These are phyloP conservation scores for Coniochaeta sp. DNA, from an alignment of 2,329 filamentous ascomycete species.

Conservation along the genomic window DNA sequence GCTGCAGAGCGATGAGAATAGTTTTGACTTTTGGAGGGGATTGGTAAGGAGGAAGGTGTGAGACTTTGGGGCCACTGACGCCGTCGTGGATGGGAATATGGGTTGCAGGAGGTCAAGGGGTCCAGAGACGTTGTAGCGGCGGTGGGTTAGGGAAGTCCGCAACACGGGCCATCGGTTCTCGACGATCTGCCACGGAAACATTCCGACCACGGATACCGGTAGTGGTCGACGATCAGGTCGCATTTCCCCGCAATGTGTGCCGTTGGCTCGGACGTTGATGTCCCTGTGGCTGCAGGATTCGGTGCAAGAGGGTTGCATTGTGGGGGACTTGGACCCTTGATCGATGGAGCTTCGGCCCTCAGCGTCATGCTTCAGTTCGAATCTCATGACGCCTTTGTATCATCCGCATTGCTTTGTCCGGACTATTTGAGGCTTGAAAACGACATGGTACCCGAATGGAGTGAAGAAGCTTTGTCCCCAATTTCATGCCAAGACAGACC, in stretches of 20 bases:
- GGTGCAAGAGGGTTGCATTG: background rate
- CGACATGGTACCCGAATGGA: background rate
- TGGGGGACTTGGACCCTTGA: background rate
- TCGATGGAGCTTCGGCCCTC: background rate
- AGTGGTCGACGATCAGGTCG: background rate
- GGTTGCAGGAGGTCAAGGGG: too few species aligned
- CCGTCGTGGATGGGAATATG: too few species aligned
- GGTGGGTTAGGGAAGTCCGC: background rate
- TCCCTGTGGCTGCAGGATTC: background rate
- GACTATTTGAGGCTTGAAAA: too few species aligned
- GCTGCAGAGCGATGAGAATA: constrained; percentile 94
- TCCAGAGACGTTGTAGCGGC: background rate
- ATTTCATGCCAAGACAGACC: background rate
- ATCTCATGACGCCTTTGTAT: background rate
- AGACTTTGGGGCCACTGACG: background rate
- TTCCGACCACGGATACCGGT: background rate
- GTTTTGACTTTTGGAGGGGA: constrained; percentile 94
- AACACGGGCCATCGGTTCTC: background rate
- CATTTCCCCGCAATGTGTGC: background rate
- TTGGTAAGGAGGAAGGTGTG: constrained; percentile 73
- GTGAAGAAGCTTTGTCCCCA: background rate
- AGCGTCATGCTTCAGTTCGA: background rate
- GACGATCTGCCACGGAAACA: background rate
- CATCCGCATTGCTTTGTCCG: background rate
- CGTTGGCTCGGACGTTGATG: background rate